phyloP scores from a whole-genome alignment of 768 basidiomycete species.

The Lentinus tigrinus region DNA sequence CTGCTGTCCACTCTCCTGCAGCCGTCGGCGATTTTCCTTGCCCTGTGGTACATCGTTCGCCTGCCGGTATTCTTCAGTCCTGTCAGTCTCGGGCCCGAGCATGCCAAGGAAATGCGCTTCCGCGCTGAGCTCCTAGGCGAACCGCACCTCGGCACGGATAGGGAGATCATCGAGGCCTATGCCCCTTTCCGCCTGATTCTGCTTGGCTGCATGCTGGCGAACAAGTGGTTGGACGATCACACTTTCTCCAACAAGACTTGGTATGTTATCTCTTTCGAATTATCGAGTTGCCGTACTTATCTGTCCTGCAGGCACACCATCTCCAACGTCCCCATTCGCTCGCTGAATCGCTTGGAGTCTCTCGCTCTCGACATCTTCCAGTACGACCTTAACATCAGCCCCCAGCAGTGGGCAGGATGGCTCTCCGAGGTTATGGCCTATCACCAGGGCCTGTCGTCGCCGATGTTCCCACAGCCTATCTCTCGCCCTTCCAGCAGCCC shows the following conservation, averaged over 20 bases:
- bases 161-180: constrained; percentile 51
- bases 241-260: constrained; percentile 90
- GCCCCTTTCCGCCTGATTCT: constrained; percentile 75
- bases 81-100: constrained; percentile 47
- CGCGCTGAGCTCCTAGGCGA: constrained; percentile 63
- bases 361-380: constrained; percentile 68
- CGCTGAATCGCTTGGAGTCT: constrained; percentile 70
- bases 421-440: constrained; percentile 63
- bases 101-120: constrained; percentile 61
- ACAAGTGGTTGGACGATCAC: constrained; percentile 88
- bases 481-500: constrained; percentile 75
- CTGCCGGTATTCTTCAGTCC: constrained; percentile 69
- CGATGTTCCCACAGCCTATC: constrained; percentile 68
- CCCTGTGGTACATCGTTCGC: constrained; percentile 80
- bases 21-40: constrained; percentile 76
- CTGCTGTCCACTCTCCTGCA: constrained; percentile 78
- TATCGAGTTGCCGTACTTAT: neutral
- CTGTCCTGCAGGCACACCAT: constrained; percentile 64
- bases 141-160: constrained; percentile 38
- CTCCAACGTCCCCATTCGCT: constrained; percentile 69
- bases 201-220: constrained; percentile 81
- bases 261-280: constrained; percentile 39
- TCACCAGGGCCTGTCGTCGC: constrained; percentile 61
- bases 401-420: constrained; percentile 70
- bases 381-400: constrained; percentile 68